Evolutionary conservation across 148 eudicot genomes (phyloP).

Genomic region (Camellia granthamiana): DNA sequence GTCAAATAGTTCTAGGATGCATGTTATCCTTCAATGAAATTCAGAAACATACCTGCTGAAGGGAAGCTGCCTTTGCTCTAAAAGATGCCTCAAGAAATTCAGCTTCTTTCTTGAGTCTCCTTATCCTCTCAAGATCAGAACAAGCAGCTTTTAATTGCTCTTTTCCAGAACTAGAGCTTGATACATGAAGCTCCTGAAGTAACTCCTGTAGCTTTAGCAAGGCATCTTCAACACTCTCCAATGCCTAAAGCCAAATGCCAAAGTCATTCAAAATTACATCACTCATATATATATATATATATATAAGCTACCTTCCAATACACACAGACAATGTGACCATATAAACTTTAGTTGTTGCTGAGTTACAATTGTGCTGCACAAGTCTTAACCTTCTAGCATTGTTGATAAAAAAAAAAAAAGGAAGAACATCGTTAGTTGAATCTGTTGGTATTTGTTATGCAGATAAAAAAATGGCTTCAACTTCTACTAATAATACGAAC

Average conservation of each 20-base stretch:
- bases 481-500: too few relatives aligned
- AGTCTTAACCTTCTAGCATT: too few relatives aligned
- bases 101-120: slow-evolving; percentile 96
- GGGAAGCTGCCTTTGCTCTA: slow-evolving; percentile 90
- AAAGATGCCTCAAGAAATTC: slow-evolving; percentile 99
- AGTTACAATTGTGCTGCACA: too few relatives aligned
- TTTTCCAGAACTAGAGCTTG: slow-evolving; percentile 82
- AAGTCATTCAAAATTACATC: slow-evolving; percentile 8
- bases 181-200: slow-evolving; percentile 94
- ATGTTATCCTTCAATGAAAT: neutral
- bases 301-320: too few relatives aligned
- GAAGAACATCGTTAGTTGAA: too few relatives aligned
- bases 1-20: neutral
- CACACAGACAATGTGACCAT: too few relatives aligned
- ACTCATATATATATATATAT: too few relatives aligned
- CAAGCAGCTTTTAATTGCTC: slow-evolving; percentile 98
- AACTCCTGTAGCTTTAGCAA: slow-evolving; percentile 74
- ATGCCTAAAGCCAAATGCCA: slow-evolving; percentile 49
- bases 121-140: slow-evolving; percentile 90
- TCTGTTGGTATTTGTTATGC: too few relatives aligned
- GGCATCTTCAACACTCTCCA: slow-evolving; percentile 93
- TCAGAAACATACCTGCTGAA: slow-evolving; percentile 64
- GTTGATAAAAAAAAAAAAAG: too few relatives aligned
- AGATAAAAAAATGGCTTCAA: too few relatives aligned
- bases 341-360: too few relatives aligned